Evolutionary conservation across 192 early-diverging fungal species (phyloP), one percentile per base, ranked within the genome.

Genomic region (Rhizophagus sp.): DNA sequence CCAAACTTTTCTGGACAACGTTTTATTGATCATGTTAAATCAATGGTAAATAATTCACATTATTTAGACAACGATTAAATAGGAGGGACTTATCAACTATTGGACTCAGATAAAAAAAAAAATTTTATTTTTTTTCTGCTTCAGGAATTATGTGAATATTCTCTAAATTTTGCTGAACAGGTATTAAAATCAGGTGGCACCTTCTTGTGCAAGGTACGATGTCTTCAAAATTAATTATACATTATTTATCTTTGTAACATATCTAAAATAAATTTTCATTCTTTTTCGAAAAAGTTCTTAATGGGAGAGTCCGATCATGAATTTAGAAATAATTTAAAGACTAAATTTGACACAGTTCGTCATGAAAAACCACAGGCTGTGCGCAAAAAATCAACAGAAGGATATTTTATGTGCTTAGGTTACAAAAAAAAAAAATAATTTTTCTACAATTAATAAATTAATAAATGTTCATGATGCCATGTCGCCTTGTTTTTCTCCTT

Each of bases 1-100:
- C 95, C 94, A 68, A 86, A 91, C 65, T 95, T 94, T 71, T 91
- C 92, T 9, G 94, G 94, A 3, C 84, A 87, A 72, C 90, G 91
- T 62, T 85, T 88, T 4, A 87, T 89, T 5, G 94, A 96, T 81
- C 91, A 92, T 9, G 85, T 86, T 1, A 79, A 85, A 68, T 89
- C 90, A 0, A 91, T 91, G 90, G 83, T 85, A 79, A 83, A 50
- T 17, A 15, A 19, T 47, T 47, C 44, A 47, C 11, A 47, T 10
- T 44, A 44, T 44, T 44, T 44, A 11, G 41, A 44, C 41, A 44
- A 30, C 1, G 7, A 44, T 44, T 44, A 44, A 7, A 10, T 44
- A 44, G 41, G 1, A 7, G 41, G 10, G 10, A 44, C 1, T 44
- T 44, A 10, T 44, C 8, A 12, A 47, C 44, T 12, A 12, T 47